Percentiles rank a stretch among this genome's conserved stretches.
Evolutionary conservation across 345 rosid species (phyloP).

Genomic region (Arabis alpina): DNA sequence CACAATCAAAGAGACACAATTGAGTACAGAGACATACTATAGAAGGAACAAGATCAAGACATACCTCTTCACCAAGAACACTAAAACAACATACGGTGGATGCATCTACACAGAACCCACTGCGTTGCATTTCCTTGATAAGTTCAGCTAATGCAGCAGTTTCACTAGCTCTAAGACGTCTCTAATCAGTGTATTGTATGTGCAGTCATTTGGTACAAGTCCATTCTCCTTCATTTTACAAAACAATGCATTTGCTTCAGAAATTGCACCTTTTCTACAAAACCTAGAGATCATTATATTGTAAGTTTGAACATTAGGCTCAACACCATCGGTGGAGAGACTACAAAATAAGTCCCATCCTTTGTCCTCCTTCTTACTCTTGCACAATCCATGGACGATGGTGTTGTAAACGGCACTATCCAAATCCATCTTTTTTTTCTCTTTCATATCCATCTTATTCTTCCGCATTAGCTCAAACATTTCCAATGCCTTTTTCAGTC

Average conservation of each 20-base stretch:
- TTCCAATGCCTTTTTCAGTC: background rate
- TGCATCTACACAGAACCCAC: background rate
- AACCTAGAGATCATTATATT: constrained; percentile 11
- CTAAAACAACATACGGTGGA: too few species aligned
- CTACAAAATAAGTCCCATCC: background rate
- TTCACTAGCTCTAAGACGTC: background rate
- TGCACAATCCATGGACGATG: constrained; percentile 1
- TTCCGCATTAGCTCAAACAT: background rate
- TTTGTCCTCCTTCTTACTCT: background rate
- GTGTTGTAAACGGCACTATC: background rate
- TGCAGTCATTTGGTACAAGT: background rate
- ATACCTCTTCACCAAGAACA: too few species aligned
- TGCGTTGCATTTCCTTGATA: background rate
- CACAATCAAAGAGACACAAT: too few species aligned
- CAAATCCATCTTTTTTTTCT: too few species aligned
- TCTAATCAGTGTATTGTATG: background rate
- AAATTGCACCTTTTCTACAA: background rate
- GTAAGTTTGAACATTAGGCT: constrained; percentile 1
- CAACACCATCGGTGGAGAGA: background rate
- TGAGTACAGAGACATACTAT: too few species aligned
- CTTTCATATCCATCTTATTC: constrained; percentile 1
- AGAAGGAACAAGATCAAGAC: too few species aligned
- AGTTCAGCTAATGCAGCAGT: background rate
- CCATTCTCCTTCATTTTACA: background rate
- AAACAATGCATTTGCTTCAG: background rate